Percentiles rank a stretch among this genome's conserved stretches.
phyloP scores from a whole-genome alignment of 352 stramenopile genomes.

The Blastocystis sp. region DNA sequence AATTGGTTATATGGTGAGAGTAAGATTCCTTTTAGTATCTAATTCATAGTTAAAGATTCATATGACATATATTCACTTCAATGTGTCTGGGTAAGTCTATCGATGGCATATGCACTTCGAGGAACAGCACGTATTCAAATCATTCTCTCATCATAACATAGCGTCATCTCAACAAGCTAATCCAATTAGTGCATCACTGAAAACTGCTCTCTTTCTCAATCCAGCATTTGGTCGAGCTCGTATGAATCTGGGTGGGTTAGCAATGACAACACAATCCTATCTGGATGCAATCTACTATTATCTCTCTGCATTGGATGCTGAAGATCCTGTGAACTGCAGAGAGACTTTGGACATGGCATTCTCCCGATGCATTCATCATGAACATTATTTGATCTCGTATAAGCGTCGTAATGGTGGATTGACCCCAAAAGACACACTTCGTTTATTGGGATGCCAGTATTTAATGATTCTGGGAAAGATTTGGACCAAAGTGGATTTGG shows the following conservation, averaged over 20 bases:
- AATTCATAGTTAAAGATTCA: background rate
- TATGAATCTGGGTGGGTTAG: background rate
- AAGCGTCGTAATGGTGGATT: background rate
- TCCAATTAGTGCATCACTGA: background rate
- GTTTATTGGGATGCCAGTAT: background rate
- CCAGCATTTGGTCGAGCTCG: slow-evolving; percentile 17
- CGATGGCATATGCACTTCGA: background rate
- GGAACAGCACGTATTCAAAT: background rate
- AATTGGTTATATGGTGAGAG: background rate
- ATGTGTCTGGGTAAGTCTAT: slow-evolving; percentile 3
- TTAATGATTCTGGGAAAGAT: background rate
- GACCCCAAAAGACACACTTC: background rate
- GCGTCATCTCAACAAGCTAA: background rate
- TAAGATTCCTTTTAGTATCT: background rate
- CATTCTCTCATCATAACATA: background rate
- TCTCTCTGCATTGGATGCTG: background rate
- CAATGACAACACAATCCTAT: background rate
- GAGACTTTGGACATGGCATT: background rate
- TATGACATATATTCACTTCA: slow-evolving; percentile 22
- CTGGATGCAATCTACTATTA: slow-evolving; percentile 37
- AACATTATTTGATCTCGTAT: background rate
- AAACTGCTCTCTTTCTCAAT: background rate
- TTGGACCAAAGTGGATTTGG: slow-evolving; percentile 25
- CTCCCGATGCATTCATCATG: background rate
- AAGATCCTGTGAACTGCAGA: background rate